Evolutionary conservation across 1,139 yeast species (phyloP), one percentile per base, ranked within the genome.

Genomic region (Lodderomyces metapsilosis): DNA sequence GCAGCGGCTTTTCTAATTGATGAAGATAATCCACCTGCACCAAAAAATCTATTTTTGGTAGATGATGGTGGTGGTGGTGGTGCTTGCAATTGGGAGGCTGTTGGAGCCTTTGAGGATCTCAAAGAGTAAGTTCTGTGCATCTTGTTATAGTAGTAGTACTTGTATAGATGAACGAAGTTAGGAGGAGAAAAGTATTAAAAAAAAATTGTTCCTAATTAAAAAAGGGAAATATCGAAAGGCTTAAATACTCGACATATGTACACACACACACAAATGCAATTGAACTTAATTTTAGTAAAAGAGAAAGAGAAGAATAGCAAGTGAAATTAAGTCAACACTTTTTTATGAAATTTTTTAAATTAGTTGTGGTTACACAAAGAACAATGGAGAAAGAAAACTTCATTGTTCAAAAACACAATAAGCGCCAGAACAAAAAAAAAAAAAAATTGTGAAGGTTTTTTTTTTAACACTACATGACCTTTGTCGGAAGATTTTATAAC

Each of bases 91-190:
- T 92, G 96, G 53, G 96, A 79, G 47, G 98, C 97, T 46, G 98
- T 91, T 47, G 98, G 98, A 36, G 98, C 98, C 68, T 95, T 87
- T 44, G 85, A 71, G 54, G 89, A 83, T 80, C 98, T 89, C 71
- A 92, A 78, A 32, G 98, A 92, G 69, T 92, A 92, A 40, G 98
- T 91, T 84, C 98, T 87, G 79, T 92, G 98, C 98, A 92, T 92
- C 54, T 47, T 35, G 18, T 7, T 13, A 18, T 3, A 10, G 13
- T 23, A 10, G 5, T 10, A 7, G 28, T 13, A 22, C 4, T 12
- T 6, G 22, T 20, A 18, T 4, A 33, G 23, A 16, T 15, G 36
- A 21, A 16, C 11, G 9, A 18, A n/a, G 12, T 21, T 6, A 13
- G 27, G 15, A 6, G 36, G 17, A 13, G 23, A 17, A 33, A 34